phyloP scores from a whole-genome alignment of 192 early-diverging fungal species.

The Umbelopsis sp. region DNA sequence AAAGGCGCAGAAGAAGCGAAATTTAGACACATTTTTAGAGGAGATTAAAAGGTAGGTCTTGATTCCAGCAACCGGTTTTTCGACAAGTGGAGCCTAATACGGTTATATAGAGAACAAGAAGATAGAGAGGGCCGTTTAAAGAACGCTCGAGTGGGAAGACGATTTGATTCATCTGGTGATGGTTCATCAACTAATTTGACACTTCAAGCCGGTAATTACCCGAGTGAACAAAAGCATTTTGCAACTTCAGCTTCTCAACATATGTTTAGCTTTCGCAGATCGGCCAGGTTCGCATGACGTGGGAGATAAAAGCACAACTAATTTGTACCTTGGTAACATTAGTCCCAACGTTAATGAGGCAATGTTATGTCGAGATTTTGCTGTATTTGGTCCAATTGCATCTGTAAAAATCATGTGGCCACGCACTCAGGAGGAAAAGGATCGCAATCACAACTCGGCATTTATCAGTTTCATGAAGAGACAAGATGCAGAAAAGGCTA shows the following conservation, averaged over 20 bases:
- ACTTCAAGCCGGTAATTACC: slow-evolving; percentile 6
- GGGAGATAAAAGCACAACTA: slow-evolving; percentile 78
- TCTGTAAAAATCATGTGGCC: slow-evolving; percentile 98
- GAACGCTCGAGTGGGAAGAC: not conserved
- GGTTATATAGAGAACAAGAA: slow-evolving; percentile 59
- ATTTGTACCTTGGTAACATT: slow-evolving; percentile 84
- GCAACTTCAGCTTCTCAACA: not conserved
- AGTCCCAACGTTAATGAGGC: slow-evolving; percentile 74
- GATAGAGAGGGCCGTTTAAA: slow-evolving; percentile 43
- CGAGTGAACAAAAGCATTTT: not conserved
- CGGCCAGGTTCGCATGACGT: slow-evolving; percentile 66
- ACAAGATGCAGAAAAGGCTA: slow-evolving; percentile 66
- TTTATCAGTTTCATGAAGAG: slow-evolving; percentile 93
- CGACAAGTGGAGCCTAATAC: too few species aligned
- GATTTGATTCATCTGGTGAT: not conserved
- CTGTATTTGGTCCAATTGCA: slow-evolving; percentile 79
- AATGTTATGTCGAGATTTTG: slow-evolving; percentile 76
- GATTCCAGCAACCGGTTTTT: too few species aligned
- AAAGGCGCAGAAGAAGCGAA: slow-evolving; percentile 69
- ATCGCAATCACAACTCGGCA: slow-evolving; percentile 76
- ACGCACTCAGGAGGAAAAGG: slow-evolving; percentile 79
- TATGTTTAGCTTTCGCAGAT: slow-evolving; percentile 8
- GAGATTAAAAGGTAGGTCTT: slow-evolving; percentile 70
- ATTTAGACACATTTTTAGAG: slow-evolving; percentile 82
- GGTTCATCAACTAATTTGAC: not conserved